Conservation (phyloP, 2,329 filamentous ascomycete species). For the Daldinia sp. region DNA sequence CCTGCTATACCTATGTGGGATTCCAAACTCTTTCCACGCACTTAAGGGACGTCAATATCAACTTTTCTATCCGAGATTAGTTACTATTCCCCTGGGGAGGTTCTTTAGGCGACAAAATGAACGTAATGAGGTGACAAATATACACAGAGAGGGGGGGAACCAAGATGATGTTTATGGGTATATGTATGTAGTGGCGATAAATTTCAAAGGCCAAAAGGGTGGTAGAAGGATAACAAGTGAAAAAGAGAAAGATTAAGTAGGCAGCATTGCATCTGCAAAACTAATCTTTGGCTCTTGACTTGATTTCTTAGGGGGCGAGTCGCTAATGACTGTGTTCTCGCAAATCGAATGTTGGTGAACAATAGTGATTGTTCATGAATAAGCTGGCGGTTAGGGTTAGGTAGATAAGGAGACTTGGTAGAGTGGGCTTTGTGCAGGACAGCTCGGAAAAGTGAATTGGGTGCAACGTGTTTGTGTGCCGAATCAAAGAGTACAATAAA, state of each 20-base stretch:
- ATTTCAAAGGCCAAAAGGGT: conserved; percentile 1
- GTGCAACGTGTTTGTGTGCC: conserved; percentile 25
- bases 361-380: conserved; percentile 45
- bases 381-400: background rate
- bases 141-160: conserved; percentile 2
- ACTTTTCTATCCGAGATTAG: conserved; percentile 35
- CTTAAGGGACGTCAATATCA: conserved; percentile 38
- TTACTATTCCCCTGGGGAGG: conserved; percentile 23
- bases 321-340: conserved; percentile 26
- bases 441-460: conserved; percentile 5
- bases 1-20: conserved; percentile 48
- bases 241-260: background rate
- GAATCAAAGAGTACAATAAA: conserved; percentile 32
- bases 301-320: background rate
- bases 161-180: conserved; percentile 13
- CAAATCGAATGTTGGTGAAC: conserved; percentile 31
- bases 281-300: background rate
- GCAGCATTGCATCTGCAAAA: conserved; percentile 4
- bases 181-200: conserved; percentile 23
- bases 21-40: conserved; percentile 35
- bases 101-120: background rate
- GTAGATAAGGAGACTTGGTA: conserved; percentile 19
- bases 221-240: conserved; percentile 5
- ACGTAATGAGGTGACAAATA: conserved; percentile 12
- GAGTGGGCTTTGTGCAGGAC: conserved; percentile 27